Conservation (phyloP, 2,329 filamentous ascomycete species). For the Peltaster fructicola region DNA sequence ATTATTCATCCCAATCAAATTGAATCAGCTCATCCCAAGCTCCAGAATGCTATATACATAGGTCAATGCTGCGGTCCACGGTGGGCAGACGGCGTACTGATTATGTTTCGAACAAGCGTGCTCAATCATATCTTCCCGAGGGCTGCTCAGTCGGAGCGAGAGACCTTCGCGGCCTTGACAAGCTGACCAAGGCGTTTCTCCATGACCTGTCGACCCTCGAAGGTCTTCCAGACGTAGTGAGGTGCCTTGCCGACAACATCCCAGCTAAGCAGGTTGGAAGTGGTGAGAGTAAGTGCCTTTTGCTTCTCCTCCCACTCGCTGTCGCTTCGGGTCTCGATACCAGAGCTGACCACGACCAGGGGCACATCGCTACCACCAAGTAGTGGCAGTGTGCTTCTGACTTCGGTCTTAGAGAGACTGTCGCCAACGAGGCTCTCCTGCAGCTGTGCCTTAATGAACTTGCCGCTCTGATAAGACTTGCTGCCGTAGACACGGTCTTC, state of each 20-base stretch:
- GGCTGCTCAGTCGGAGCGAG: too few relatives aligned
- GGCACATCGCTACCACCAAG: conserved; percentile 65
- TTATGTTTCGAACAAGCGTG: too few relatives aligned
- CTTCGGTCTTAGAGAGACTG: conserved; percentile 69
- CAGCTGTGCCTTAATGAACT: conserved; percentile 74
- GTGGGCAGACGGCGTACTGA: too few relatives aligned
- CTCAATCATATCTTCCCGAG: too few relatives aligned
- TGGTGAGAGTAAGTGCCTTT: conserved; percentile 64
- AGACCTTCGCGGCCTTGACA: too few relatives aligned
- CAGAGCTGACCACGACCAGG: conserved; percentile 68
- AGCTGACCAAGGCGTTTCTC: conserved; percentile 63
- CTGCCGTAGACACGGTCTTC: conserved; percentile 74
- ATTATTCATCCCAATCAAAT: too few relatives aligned
- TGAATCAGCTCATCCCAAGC: too few relatives aligned
- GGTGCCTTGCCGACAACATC: conserved; percentile 73
- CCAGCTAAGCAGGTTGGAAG: conserved; percentile 63
- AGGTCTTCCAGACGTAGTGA: conserved; percentile 68
- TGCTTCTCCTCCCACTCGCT: conserved; percentile 69
- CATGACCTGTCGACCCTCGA: conserved; percentile 53
- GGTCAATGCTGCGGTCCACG: too few relatives aligned
- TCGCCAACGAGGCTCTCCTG: conserved; percentile 83
- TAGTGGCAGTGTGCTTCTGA: conserved; percentile 55
- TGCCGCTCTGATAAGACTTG: conserved; percentile 60
- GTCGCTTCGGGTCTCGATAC: conserved; percentile 47
- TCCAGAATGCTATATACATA: too few relatives aligned